Percentiles rank a stretch among this genome's conserved stretches.
Conservation (phyloP, 345 rosid species). For the Mangifera indica region DNA sequence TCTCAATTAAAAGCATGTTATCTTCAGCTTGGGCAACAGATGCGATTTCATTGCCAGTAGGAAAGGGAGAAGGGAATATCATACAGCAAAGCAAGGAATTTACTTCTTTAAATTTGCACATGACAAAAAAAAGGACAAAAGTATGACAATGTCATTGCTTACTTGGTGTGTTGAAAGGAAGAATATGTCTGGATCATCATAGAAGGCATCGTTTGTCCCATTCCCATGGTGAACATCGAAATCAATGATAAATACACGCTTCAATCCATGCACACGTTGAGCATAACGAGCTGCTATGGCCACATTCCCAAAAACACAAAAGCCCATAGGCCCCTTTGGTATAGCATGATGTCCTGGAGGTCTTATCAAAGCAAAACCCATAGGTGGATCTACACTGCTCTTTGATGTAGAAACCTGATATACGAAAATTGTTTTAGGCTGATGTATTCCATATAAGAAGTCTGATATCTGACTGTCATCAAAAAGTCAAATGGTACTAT, state of each 20-base stretch:
- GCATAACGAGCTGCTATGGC: conserved; percentile 96
- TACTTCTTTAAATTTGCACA: conserved; percentile 5
- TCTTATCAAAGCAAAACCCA: conserved; percentile 86
- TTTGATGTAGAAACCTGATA: conserved; percentile 72
- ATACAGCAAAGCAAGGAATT: not conserved
- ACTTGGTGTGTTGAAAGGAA: conserved; percentile 96
- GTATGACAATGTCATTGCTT: conserved; percentile 11
- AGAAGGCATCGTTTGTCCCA: conserved; percentile 87
- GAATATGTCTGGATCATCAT: conserved; percentile 83
- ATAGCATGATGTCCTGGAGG: conserved; percentile 96
- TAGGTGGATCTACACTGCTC: conserved; percentile 53
- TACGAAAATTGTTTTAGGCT: not conserved
- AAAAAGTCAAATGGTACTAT: not conserved
- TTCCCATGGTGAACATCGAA: conserved; percentile 98
- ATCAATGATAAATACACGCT: conserved; percentile 77
- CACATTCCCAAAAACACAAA: conserved; percentile 90
- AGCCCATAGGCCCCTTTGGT: conserved; percentile 96
- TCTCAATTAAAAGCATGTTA: not conserved
- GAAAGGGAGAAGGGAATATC: not conserved
- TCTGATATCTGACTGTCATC: not conserved
- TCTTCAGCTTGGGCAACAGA: not conserved
- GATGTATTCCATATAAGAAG: not conserved
- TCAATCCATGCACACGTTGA: conserved; percentile 64
- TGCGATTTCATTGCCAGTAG: not conserved
- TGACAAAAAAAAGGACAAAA: not conserved